Base-by-base conservation (phyloP, 139 green algal genomes). In the Chlorella sp. region DNA sequence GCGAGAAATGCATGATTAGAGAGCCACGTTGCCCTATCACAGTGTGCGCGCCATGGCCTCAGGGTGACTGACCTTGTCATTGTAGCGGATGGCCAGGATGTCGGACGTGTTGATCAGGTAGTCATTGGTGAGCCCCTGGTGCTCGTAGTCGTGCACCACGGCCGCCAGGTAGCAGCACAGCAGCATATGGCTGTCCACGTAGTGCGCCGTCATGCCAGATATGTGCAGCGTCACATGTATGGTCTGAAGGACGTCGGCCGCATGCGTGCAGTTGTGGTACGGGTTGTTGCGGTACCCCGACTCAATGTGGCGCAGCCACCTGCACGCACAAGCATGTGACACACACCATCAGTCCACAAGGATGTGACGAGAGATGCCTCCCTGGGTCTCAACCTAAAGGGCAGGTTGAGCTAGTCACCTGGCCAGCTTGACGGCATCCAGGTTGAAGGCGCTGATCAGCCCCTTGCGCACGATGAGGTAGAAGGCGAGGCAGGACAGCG, bases 51-150 rank as follows among this genome's bases (percentile, higher is more conserved):
- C n/a, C n/a, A n/a, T n/a, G n/a, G n/a, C n/a, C n/a, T n/a, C n/a
- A n/a, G n/a, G 10, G 42, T 55, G 42, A 10, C 42, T 55, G 10
- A 55, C 42, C 17, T 55, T 26, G 75, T 86, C 76, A 69, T 89
- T 89, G 75, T 89, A 82, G 68, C 42, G 59, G 14, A 81, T 42
- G 22, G 80, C 75, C 29, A 82, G 67, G 27, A 35, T 34, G 68
- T 79, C 31, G 27, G 29, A 29, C 31, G 70, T 73, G 5, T 67
- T 64, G 31, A 82, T 70, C n/a, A 85, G 51, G 55, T 79, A 85
- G 66, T 78, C 75, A 60, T 85, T 85, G 75, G 75, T 85, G 20
- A 85, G 6, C 50, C 80, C 80, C 6, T 36, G 35, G 67, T 85
- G 80, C 72, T 80, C 75, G 50, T 74, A 74, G 63, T 82, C 79